A percentile compares a stretch with the other conserved stretches of the same genome.
Conservation (phyloP, 2,329 filamentous ascomycete species). For the Pyrenochaeta sp. region DNA sequence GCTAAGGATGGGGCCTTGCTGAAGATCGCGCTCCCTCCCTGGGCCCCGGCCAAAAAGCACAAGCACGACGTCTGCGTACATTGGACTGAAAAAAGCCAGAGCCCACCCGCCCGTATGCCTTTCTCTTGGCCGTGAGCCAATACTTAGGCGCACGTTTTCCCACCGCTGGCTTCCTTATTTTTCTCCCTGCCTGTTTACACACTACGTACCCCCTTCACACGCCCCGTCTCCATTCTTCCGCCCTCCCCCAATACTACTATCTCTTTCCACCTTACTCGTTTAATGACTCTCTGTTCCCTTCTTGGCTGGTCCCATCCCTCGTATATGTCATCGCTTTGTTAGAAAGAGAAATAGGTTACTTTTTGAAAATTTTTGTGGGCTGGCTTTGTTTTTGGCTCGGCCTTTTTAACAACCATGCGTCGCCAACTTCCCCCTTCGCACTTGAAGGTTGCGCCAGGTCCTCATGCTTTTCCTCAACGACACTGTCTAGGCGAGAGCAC, state of each 20-base stretch:
- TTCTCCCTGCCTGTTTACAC: constrained; percentile 6
- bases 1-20: constrained; percentile 17
- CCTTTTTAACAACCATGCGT: constrained; percentile 41
- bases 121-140: constrained; percentile 37
- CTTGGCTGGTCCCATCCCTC: constrained; percentile 27
- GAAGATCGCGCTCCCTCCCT: constrained; percentile 28
- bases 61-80: constrained; percentile 5
- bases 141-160: constrained; percentile 44
- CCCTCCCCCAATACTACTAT: background rate
- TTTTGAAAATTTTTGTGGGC: constrained; percentile 1
- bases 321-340: constrained; percentile 36
- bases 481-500: constrained; percentile 35
- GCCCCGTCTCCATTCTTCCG: constrained; percentile 3
- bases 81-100: constrained; percentile 7
- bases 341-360: too few relatives aligned
- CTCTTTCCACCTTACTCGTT: constrained; percentile 11
- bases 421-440: constrained; percentile 44
- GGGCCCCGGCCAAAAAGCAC: too few relatives aligned
- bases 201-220: constrained; percentile 6
- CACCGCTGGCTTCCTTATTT: constrained; percentile 21
- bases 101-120: background rate
- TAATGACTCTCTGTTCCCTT: constrained; percentile 20
- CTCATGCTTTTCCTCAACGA: constrained; percentile 39
- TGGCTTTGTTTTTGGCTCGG: constrained; percentile 10
- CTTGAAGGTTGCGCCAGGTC: constrained; percentile 41